Evolutionary conservation across 2,329 filamentous ascomycete genomes (phyloP).

Genomic region (Xylaria digitata): DNA sequence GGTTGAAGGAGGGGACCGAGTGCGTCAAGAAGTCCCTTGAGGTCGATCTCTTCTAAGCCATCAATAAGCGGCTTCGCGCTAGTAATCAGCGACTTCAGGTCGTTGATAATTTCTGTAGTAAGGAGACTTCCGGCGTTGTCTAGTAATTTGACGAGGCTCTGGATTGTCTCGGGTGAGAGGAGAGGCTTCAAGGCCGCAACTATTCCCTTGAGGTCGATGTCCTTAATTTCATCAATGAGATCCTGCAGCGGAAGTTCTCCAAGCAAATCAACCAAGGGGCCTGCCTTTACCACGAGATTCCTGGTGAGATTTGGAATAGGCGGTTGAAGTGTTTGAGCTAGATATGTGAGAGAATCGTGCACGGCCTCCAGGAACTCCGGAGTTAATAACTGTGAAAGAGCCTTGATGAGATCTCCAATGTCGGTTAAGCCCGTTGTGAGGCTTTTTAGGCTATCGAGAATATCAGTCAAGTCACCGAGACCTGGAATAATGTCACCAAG

Average conservation of each 20-base stretch:
- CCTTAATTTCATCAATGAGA: conserved; percentile 49
- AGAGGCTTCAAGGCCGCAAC: conserved; percentile 52
- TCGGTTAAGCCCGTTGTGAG: conserved; percentile 47
- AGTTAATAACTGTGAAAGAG: conserved; percentile 50
- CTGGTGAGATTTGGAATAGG: conserved; percentile 50
- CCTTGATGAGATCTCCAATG: conserved; percentile 47
- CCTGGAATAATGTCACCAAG: conserved; percentile 41
- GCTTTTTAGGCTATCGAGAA: conserved; percentile 43
- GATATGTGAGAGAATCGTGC: conserved; percentile 56
- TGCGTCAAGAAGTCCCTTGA: conserved; percentile 51
- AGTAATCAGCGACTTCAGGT: conserved; percentile 34
- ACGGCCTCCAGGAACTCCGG: conserved; percentile 55
- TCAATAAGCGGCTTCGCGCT: conserved; percentile 33
- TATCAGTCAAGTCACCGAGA: conserved; percentile 45
- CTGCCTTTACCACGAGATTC: conserved; percentile 45
- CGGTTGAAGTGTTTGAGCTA: conserved; percentile 53
- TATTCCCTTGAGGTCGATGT: conserved; percentile 52
- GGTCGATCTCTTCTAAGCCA: conserved; percentile 30
- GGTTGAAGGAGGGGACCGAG: conserved; percentile 52
- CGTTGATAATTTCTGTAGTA: conserved; percentile 35
- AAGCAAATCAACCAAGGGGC: conserved; percentile 46
- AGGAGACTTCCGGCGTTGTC: conserved; percentile 36
- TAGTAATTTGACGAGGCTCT: conserved; percentile 35
- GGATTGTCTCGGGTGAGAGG: conserved; percentile 35
- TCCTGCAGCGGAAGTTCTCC: conserved; percentile 51